Evolutionary conservation across 371 early-diverging fungal genomes (phyloP), one percentile per base, ranked within the genome.

Genomic region (Mucor lusitanicus): DNA sequence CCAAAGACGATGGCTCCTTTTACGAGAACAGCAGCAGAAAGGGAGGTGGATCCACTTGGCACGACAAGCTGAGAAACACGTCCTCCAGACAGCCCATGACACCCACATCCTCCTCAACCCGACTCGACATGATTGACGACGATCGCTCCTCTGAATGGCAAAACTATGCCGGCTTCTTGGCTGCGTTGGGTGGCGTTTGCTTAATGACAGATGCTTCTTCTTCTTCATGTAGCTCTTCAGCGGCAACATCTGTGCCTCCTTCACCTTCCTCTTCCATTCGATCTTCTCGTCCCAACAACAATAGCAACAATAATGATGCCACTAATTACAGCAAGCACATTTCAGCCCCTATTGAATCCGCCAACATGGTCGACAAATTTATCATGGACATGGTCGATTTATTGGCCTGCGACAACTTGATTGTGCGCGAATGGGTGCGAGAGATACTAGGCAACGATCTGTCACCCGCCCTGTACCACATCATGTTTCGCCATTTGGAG

Each of bases 401-500:
- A 60, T 72, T 95, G 27, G 87, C 91, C 0, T 91, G 87, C 12
- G 94, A 95, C 55, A 91, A 92, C 63, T 86, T 90, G 19, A 81
- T 91, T 70, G 88, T 94, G 13, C 89, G 96, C 12, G 96, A 97
- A 80, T 88, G 86, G 59, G 92, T 91, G 27, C 91, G 91, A 60
- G 95, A 95, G 55, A 89, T 92, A 5, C 80, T 95, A 17, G 94
- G 95, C 23, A 84, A 85, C 32, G 96, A 97, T 67, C 81, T 95
- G 15, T 89, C 87, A 50, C 89, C 90, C 7, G 85, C 88, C 6
- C 75, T 95, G 33, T 94, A 91, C 71, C 90, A 88, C 55, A 85
- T 91, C 55, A 85, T 95, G 59, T 88, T 95, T 63, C 83, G 84
- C 15, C 90, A 92, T 64, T 72, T 92, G 64, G 88, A 92, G 63